Evolutionary conservation across 1,139 yeast species (phyloP).

Genomic region (Pichia cactophila): DNA sequence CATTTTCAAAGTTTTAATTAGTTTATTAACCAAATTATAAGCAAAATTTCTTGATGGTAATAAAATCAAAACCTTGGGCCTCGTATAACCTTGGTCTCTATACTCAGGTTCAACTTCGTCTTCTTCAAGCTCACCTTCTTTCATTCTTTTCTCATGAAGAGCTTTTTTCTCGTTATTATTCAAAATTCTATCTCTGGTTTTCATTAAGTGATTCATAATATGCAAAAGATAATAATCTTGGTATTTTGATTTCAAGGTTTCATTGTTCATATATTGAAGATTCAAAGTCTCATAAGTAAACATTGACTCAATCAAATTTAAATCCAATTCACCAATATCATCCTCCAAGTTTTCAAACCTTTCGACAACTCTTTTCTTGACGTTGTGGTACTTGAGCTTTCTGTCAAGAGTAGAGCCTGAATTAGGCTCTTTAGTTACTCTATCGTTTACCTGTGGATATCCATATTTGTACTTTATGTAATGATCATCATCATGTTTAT

Average conservation of each 20-base stretch:
- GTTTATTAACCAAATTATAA: conserved; percentile 54
- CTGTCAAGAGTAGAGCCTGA: conserved; percentile 8
- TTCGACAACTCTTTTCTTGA: conserved; percentile 21
- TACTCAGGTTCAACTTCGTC: conserved; percentile 42
- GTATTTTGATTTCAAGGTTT: conserved; percentile 39
- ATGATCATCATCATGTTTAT: conserved; percentile 11
- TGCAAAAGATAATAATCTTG: conserved; percentile 65
- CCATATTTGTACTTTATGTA: conserved; percentile 19
- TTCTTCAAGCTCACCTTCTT: conserved; percentile 30
- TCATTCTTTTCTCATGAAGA: conserved; percentile 36
- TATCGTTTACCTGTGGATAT: conserved; percentile 9
- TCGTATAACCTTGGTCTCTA: conserved; percentile 90
- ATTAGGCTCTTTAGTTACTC: conserved; percentile 2
- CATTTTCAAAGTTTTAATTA: conserved; percentile 55
- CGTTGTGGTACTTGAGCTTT: conserved; percentile 21
- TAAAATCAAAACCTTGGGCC: conserved; percentile 79
- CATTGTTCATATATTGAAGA: conserved; percentile 46
- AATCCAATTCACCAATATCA: conserved; percentile 22
- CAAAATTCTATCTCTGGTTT: conserved; percentile 75
- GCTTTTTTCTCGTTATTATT: conserved; percentile 62
- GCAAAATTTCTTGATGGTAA: conserved; percentile 83
- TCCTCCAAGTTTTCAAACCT: conserved; percentile 12
- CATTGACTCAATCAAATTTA: conserved; percentile 49
- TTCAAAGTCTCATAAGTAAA: conserved; percentile 67
- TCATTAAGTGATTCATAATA: conserved; percentile 71